Base-by-base conservation (phyloP, 108 stramenopile genomes). In the Hondaea fermentalgiana region DNA sequence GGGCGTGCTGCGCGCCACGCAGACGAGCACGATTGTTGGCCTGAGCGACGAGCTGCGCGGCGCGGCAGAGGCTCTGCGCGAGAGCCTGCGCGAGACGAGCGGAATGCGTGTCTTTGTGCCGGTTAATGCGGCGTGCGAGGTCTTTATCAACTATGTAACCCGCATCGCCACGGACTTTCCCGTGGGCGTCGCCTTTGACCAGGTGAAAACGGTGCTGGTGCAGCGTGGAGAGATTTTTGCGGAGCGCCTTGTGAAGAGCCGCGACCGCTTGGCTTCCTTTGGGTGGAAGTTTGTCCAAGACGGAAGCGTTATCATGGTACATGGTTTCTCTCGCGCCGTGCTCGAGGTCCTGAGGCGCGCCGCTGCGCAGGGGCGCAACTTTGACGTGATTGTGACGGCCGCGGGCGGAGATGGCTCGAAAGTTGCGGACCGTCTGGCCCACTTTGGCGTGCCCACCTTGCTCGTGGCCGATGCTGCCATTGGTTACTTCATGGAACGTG, bases 401-500 rank as follows among this genome's bases (percentile, higher is more conserved):
- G 97, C 97, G 2, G 91, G 97, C 28, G 97, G 97, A 5, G 97
- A 97, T 25, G 98, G 98, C 4, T 96, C 95, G 44, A 93, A 95
- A 87, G 94, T 92, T 5, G 98, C 96, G 6, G 87, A 90, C 42
- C 88, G 91, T 5, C 96, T 97, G 72, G 89, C 93, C 1, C 89
- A 94, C 5, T 94, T 93, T 5, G 96, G 96, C 17, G 97, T 99
- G 69, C 98, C 98, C 29, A 96, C 96, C 2, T 95, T 91, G 47
- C 94, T 99, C 8, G 94, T 98, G 3, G 89, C 96, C 76, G 98
- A 99, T 93, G 93, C 97, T 76, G 98, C 98, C 59, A 96, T 97
- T 95, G 98, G 94, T 5, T 95, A 96, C 90, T 90, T 95, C 60
- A 98, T 98, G 97, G 98, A 99, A 92, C 44, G 83, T 29, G 96